These are phyloP conservation scores for Clavispora asparagi DNA, from an alignment of 805 yeast genomes.

Conservation along the genomic window DNA sequence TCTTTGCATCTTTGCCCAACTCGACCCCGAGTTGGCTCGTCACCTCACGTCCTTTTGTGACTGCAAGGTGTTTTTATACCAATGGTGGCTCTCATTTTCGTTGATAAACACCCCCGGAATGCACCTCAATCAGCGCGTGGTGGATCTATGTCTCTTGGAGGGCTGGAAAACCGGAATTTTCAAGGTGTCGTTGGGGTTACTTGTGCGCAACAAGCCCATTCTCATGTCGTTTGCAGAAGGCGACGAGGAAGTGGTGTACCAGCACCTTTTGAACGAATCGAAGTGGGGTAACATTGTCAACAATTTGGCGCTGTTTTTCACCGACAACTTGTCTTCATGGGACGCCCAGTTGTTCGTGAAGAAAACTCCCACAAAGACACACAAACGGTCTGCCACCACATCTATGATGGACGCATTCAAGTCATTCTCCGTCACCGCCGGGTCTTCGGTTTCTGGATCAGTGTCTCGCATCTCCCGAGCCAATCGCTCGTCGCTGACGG, in stretches of 20 bases:
- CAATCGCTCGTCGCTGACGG: constrained; percentile 18
- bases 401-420: constrained; percentile 28
- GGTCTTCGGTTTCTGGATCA: neutral
- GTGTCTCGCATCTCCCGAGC: constrained; percentile 1
- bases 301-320: constrained; percentile 34
- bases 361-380: constrained; percentile 1
- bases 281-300: constrained; percentile 39
- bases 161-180: constrained; percentile 51
- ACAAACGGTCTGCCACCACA: constrained; percentile 10
- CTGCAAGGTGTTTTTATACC: constrained; percentile 47
- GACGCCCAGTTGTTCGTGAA: constrained; percentile 26
- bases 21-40: constrained; percentile 34
- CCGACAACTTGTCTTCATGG: constrained; percentile 32
- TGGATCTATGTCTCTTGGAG: constrained; percentile 50
- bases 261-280: constrained; percentile 38
- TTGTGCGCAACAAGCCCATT: constrained; percentile 44
- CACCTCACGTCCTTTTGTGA: constrained; percentile 43
- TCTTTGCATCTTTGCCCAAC: constrained; percentile 33
- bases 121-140: constrained; percentile 41
- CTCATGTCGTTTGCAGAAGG: constrained; percentile 26
- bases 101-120: constrained; percentile 57
- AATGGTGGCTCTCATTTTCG: constrained; percentile 61
- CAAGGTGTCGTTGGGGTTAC: constrained; percentile 50
- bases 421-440: constrained; percentile 17
- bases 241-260: constrained; percentile 41